Evolutionary conservation across 1,284 basidiomycete genomes (phyloP), one percentile per base, ranked within the genome.

Genomic region (Amylostereum chailletii): DNA sequence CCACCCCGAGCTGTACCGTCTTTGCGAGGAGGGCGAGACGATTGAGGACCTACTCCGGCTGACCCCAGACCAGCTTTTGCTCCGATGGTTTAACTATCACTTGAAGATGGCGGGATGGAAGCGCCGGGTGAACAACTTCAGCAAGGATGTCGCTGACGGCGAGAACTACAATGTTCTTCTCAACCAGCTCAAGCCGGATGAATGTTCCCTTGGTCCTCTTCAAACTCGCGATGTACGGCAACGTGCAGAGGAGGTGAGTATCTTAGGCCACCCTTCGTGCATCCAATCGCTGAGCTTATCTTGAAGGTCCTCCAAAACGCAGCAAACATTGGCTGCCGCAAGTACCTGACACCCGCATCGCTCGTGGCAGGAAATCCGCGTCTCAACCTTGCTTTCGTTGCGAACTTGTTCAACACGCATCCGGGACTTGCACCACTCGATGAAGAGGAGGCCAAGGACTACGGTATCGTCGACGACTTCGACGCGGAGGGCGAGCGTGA

Each of bases 41-140:
- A 81, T 99, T 55, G 95, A 99, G 43, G 94, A 97, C 67, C 83
- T 99, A 54, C 74, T 99, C 53, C 77, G 90, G 52, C 69, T 99
- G 58, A 96, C 95, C 5, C 94, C 94, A 2, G 96, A 99, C 65
- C 95, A 99, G 70, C 96, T 99, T 59, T 71, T 99, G 40, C 69
- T 99, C 36, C 76, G 95, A 50, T 99, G 95, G 95, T 96, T 99
- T 74, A 99, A 99, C 70, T 99, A 90, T 68, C 96, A 99, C 68
- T 72, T 99, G 56, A 98, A 97, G 67, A 89, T 90, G 5, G 96
- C 95, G 34, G 88, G 88, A 5, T 96, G 93, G 90, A 77, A 86
- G 49, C 74, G 90, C 63, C 78, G 82, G 60, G 95, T 99, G n/a
- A 83, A 87, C 69, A 99, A 99, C 76, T 98, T 99, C 68, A 89